These are phyloP conservation scores for Rubus idaeus DNA, from an alignment of 306 rosid genomes.

Conservation along the genomic window DNA sequence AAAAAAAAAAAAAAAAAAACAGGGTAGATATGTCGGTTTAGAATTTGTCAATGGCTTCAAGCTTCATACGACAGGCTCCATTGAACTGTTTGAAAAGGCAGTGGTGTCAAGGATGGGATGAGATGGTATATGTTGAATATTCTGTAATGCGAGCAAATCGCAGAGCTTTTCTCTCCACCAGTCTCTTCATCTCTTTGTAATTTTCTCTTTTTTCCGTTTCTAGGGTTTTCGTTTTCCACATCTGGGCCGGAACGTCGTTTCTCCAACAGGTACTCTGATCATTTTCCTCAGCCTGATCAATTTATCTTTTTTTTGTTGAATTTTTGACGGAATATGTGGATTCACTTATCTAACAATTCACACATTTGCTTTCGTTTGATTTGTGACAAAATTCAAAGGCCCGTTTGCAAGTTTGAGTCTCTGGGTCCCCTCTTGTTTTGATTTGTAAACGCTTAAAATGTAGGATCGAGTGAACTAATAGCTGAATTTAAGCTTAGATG, in stretches of 20 bases:
- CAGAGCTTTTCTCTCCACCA: conserved; percentile 34
- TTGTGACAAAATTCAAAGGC: conserved; percentile 7
- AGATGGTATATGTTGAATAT: not conserved
- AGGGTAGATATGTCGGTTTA: too few relatives aligned
- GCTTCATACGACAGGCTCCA: too few relatives aligned
- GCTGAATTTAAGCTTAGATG: not conserved
- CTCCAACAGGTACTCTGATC: conserved; percentile 34
- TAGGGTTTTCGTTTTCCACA: conserved; percentile 22
- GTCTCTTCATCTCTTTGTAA: conserved; percentile 17
- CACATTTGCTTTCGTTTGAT: not conserved
- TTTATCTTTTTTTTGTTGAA: conserved; percentile 2
- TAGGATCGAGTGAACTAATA: not conserved
- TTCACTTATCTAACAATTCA: not conserved
- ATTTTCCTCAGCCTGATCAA: conserved; percentile 3
- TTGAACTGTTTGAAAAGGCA: not conserved
- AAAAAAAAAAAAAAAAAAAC: too few relatives aligned
- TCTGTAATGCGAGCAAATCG: conserved; percentile 25
- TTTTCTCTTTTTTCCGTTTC: conserved; percentile 2
- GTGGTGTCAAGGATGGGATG: not conserved
- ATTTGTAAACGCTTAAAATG: not conserved
- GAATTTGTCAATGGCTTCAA: too few relatives aligned
- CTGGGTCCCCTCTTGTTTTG: conserved; percentile 1
- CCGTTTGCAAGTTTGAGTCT: not conserved
- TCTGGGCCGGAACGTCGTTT: conserved; percentile 23
- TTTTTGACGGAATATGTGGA: not conserved